Conservation (phyloP, 2,329 filamentous ascomycete genomes). For the Monilinia vaccinii-corymbosi region DNA sequence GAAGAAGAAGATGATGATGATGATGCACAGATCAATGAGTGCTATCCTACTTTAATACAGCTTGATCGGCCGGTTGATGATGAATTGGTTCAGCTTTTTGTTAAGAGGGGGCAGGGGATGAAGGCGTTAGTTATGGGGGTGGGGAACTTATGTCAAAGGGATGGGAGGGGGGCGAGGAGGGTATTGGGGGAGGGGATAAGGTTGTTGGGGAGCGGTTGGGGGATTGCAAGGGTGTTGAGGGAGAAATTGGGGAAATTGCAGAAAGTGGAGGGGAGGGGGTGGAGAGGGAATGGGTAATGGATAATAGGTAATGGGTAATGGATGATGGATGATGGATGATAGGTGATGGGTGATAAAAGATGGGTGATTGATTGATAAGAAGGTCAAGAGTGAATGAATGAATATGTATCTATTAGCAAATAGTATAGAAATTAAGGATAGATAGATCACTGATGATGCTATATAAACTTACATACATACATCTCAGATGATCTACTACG, state of each 20-base stretch:
- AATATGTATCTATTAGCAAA: too few relatives aligned
- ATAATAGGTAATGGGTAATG: too few relatives aligned
- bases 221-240: not conserved
- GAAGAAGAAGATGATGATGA: not conserved
- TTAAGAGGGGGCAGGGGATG: constrained; percentile 41
- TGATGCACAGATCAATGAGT: constrained; percentile 13
- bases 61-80: constrained; percentile 48
- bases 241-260: not conserved
- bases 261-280: not conserved
- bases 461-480: too few relatives aligned
- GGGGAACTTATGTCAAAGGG: constrained; percentile 37
- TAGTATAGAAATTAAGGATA: too few relatives aligned
- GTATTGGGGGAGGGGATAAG: constrained; percentile 32
- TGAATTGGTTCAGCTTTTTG: constrained; percentile 48
- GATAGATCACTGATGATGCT: too few relatives aligned
- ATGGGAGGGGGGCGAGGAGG: constrained; percentile 29
- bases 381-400: too few relatives aligned
- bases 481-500: too few relatives aligned
- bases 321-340: too few relatives aligned
- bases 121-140: constrained; percentile 42
- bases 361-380: too few relatives aligned
- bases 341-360: too few relatives aligned
- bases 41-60: constrained; percentile 38
- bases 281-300: too few relatives aligned
- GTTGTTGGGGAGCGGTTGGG: not conserved